Evolutionary conservation across 768 basidiomycete species (phyloP).

Genomic region (Epithele typhae): DNA sequence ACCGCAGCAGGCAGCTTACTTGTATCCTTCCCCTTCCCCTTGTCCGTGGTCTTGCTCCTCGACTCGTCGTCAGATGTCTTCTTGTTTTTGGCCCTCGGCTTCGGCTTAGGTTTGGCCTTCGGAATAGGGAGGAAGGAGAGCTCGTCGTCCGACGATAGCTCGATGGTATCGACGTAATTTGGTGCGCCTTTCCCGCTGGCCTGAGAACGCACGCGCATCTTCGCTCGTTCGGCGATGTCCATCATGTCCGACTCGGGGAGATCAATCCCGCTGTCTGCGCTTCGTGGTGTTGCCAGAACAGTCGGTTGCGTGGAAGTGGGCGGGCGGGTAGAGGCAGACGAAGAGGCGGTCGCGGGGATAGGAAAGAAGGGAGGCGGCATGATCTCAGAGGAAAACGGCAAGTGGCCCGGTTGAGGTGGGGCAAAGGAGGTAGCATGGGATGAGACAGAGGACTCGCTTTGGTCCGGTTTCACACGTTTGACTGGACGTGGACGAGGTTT

Average conservation of each 20-base stretch:
- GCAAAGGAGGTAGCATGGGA: not conserved
- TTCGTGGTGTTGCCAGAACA: not conserved
- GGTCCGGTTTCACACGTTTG: no score
- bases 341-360: not conserved
- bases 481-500: constrained; percentile 16
- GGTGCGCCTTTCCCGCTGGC: not conserved
- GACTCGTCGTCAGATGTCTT: not conserved
- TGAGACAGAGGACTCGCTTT: no score
- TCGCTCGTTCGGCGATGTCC: constrained; percentile 31
- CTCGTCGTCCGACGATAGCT: constrained; percentile 28
- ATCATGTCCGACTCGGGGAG: constrained; percentile 1
- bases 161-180: constrained; percentile 20
- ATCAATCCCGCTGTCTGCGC: constrained; percentile 8
- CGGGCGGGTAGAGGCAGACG: not conserved
- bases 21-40: constrained; percentile 4
- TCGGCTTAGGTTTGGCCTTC: constrained; percentile 6
- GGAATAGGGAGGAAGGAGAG: constrained; percentile 14
- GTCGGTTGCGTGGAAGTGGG: constrained; percentile 2
- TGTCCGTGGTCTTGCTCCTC: constrained; percentile 8
- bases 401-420: not conserved
- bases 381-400: not conserved
- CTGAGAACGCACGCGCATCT: constrained; percentile 22
- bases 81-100: constrained; percentile 4
- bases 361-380: not conserved
- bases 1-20: no score